phyloP scores from a whole-genome alignment of 2,329 filamentous ascomycete genomes.

The Hypoxylon sp. region DNA sequence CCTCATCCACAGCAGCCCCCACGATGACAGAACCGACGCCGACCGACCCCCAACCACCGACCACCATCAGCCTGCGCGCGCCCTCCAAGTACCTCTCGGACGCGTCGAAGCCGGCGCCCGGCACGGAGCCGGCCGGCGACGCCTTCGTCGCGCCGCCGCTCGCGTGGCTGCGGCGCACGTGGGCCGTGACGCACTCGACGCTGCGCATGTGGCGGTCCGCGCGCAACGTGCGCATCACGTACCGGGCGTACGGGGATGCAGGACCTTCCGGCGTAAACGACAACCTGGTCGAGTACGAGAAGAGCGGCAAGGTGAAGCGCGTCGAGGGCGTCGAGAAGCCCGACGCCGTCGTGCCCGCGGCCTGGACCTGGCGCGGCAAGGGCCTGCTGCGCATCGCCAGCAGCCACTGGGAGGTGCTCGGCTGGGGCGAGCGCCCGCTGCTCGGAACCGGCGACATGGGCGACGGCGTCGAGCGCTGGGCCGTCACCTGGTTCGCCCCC shows the following conservation, averaged over 20 bases:
- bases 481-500: slow-evolving; percentile 84
- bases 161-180: slow-evolving; percentile 70
- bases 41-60: slow-evolving; percentile 14
- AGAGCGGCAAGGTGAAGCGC: slow-evolving; percentile 59
- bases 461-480: slow-evolving; percentile 66
- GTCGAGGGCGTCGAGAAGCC: slow-evolving; percentile 71
- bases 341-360: slow-evolving; percentile 47
- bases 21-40: slow-evolving; percentile 32
- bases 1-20: background rate
- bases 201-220: slow-evolving; percentile 82
- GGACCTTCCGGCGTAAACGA: slow-evolving; percentile 62
- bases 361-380: slow-evolving; percentile 81
- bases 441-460: slow-evolving; percentile 46
- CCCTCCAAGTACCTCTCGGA: slow-evolving; percentile 58
- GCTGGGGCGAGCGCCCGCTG: slow-evolving; percentile 67
- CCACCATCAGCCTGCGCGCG: slow-evolving; percentile 50
- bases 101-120: slow-evolving; percentile 36
- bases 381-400: slow-evolving; percentile 75
- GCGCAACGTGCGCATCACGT: slow-evolving; percentile 82
- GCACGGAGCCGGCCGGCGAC: slow-evolving; percentile 35
- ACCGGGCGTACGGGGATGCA: slow-evolving; percentile 60
- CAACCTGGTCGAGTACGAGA: slow-evolving; percentile 72
- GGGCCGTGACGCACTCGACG: slow-evolving; percentile 78
- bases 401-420: slow-evolving; percentile 83
- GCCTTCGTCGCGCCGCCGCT: slow-evolving; percentile 57